Evolutionary conservation across 1,284 basidiomycete species (phyloP).

Genomic region (Fomitiporia mediterranea): DNA sequence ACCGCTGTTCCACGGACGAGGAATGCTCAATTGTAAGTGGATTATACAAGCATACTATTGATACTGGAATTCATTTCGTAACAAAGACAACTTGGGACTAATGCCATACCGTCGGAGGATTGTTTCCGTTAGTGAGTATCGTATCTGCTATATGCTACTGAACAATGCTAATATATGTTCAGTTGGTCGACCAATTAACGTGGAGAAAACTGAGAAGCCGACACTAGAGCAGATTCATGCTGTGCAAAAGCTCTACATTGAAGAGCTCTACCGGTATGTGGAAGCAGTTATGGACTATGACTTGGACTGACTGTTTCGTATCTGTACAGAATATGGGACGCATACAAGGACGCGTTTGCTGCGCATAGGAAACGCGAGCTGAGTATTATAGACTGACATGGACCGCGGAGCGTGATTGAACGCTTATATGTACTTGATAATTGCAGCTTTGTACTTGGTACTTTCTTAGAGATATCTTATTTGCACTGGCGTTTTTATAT

Average conservation of each 20-base stretch:
- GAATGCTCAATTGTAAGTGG: constrained; percentile 81
- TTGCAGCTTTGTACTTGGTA: background rate
- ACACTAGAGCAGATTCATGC: constrained; percentile 75
- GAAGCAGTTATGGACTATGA: background rate
- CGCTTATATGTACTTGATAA: background rate
- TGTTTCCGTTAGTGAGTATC: constrained; percentile 85
- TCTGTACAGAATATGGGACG: constrained; percentile 82
- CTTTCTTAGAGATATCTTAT: background rate
- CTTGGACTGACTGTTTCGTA: constrained; percentile 5
- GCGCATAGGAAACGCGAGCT: constrained; percentile 67
- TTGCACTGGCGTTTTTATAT: background rate
- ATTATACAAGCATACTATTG: background rate
- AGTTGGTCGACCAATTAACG: constrained; percentile 89
- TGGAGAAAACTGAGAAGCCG: constrained; percentile 75
- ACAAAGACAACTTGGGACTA: constrained; percentile 78
- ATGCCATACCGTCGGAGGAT: constrained; percentile 95
- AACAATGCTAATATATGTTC: background rate
- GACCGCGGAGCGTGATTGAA: background rate
- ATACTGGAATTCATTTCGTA: background rate
- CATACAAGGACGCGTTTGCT: constrained; percentile 87
- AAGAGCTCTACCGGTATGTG: constrained; percentile 81
- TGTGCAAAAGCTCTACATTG: constrained; percentile 86
- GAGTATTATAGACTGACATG: constrained; percentile 61
- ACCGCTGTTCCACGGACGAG: constrained; percentile 91
- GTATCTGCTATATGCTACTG: too few relatives aligned